Base-by-base conservation (phyloP, 768 basidiomycete species). In the Inosperma sp. region DNA sequence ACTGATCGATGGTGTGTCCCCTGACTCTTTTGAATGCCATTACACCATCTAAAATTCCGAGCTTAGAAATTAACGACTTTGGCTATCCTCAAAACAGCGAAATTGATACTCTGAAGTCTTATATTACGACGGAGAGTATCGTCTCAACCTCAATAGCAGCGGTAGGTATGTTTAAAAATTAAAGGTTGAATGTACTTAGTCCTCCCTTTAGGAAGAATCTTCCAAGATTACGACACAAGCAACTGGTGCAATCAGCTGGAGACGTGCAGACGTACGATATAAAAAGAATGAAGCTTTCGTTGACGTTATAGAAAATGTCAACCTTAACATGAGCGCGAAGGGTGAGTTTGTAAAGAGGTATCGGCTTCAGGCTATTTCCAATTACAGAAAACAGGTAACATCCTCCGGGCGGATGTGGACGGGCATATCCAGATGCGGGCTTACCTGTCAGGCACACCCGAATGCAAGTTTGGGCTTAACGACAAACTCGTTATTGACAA, bases 251-350 rank as follows among this genome's bases (percentile, higher is more conserved):
- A 97, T 89, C 26, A 95, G 87, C 65, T 99, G 96, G 96, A 75
- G 96, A 34, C 77, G 94, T 51, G 86, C 82, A 13, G 96, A 97
- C 63, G 94, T 98, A 62, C 95, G 94, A 67, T 98, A 99, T 70
- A 88, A 96, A 75, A 99, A 98, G 79, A 99, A 99, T 58, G 96
- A 99, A 63, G 96, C 96, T 0, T 99, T 98, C 59, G 95, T 99
- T n/a, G 96, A 99, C 64, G 96, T 99, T 7, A 89, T 99, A 36
- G 96, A 99, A 72, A 90, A 80, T 2, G 90, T 99, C 54, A 98
- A 99, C 62, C 67, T 98, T 48, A 86, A 91, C 59, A 96, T 98
- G 94, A 95, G 92, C 65, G 88, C 93, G 2, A 97, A 95, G 73
- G 94, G 93, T 88, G 39, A 27, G 5, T 45, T 27, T 31, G 34